Base-by-base conservation (phyloP, 2,329 filamentous ascomycete genomes). In the Hypoxylon rubiginosum region DNA sequence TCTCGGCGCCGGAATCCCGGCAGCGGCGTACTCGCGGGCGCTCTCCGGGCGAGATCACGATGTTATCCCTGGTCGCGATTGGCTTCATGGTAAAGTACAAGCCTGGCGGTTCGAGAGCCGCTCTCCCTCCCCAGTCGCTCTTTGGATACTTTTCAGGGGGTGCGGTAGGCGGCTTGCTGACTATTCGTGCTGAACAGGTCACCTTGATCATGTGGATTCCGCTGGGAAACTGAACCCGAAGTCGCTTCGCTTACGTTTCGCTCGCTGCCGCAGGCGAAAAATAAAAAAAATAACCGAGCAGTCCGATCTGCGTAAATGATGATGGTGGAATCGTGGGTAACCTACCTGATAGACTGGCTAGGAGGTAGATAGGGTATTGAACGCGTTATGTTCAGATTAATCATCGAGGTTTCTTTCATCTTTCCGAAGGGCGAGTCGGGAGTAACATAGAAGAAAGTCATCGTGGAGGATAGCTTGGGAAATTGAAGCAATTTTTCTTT, bases 191-290 rank as follows among this genome's bases (percentile, higher is more conserved):
- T 24, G 2, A 17, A 9, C 56, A 66, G 58, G 60, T 66, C 26
- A 66, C 58, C 7, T 50, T 59, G 11, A 30, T 56, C 8, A 63
- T 66, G 49, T 51, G 51, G 46, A 53, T 58, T 39, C 32, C 53
- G 2, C 2, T 39, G n/a, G 48, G 19, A 11, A 21, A 43, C 2
- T 43, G 45, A 48, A 28, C n/a, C n/a, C n/a, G 2, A 4, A 24
- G 21, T 21, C 21, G 21, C 21, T 28, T 4, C 2, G 45, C 11
- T 3, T 13, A n/a, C 28, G 6, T 3, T 13, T 7, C 28, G 6
- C 28, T 6, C 5, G 28, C 28, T 30, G 28, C 2, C 6, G 28
- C 28, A 30, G 3, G 28, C 28, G 6, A 9, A 9, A 30, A 5
- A n/a, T n/a, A n/a, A n/a, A n/a, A n/a, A n/a, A n/a, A n/a, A n/a